A percentile compares a stretch with the other conserved stretches of the same genome.
These are phyloP conservation scores for Lolium rigidum DNA, from an alignment of 176 grass and related monocot genomes.

Conservation along the genomic window DNA sequence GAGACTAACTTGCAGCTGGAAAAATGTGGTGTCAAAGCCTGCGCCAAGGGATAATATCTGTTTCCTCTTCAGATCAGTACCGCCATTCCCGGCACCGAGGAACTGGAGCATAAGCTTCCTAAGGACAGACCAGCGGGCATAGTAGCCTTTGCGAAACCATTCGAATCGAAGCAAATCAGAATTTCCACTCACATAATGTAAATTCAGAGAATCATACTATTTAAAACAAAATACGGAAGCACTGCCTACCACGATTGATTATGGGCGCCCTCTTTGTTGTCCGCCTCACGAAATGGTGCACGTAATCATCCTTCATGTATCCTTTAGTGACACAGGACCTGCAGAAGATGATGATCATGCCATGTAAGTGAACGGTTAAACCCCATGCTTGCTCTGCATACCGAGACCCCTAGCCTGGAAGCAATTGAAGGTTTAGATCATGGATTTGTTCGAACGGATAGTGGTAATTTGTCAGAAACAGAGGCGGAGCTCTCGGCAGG, in stretches of 20 bases:
- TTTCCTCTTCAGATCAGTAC: conserved; percentile 47
- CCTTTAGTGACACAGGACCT: conserved; percentile 96
- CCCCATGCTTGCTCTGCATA: background rate
- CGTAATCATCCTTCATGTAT: conserved; percentile 99
- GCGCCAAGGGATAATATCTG: conserved; percentile 95
- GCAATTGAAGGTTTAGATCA: background rate
- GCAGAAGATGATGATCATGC: conserved; percentile 24
- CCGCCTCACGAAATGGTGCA: conserved; percentile 82
- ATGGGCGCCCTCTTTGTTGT: conserved; percentile 84
- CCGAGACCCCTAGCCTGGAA: too few relatives aligned
- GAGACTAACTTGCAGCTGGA: conserved; percentile 77
- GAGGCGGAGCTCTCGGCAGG: background rate
- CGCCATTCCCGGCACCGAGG: conserved; percentile 53
- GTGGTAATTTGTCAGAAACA: background rate
- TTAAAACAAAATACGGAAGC: background rate
- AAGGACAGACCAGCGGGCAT: conserved; percentile 86
- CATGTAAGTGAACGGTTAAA: conserved; percentile 2
- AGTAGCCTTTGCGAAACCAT: conserved; percentile 70
- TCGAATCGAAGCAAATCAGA: conserved; percentile 25
- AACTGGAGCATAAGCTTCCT: conserved; percentile 80
- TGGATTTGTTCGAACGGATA: background rate
- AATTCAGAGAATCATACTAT: background rate
- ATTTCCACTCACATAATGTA: background rate
- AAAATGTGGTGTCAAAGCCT: conserved; percentile 96
- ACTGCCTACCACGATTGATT: conserved; percentile 70